Evolutionary conservation across 2,329 filamentous ascomycete genomes (phyloP).

Genomic region (Fusarium aywerte): DNA sequence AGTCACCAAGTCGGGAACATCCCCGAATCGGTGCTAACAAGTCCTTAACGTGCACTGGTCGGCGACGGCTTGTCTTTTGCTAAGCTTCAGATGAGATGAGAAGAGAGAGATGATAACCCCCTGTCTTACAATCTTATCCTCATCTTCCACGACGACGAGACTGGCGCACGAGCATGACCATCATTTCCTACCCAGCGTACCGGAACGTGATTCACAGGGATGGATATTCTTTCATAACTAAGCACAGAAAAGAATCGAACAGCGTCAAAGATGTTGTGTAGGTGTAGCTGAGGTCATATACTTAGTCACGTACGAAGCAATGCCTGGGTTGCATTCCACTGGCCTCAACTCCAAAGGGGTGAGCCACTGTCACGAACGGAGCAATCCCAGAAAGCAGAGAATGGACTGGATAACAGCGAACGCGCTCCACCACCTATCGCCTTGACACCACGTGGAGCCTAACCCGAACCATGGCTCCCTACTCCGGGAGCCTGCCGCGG

Average conservation of each 20-base stretch:
- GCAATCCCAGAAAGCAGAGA: conserved; percentile 8
- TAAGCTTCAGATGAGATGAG: conserved; percentile 23
- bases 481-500: conserved; percentile 46
- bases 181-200: not conserved
- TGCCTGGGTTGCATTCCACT: conserved; percentile 20
- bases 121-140: conserved; percentile 21
- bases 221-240: not conserved
- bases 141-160: conserved; percentile 16
- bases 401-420: conserved; percentile 5
- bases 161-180: conserved; percentile 2
- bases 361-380: no score
- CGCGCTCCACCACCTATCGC: conserved; percentile 41
- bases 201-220: not conserved
- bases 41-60: not conserved
- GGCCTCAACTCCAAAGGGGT: no score
- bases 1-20: not conserved
- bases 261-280: conserved; percentile 5
- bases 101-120: not conserved
- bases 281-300: not conserved
- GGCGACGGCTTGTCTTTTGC: not conserved
- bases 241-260: not conserved
- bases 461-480: conserved; percentile 42
- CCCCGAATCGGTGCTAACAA: conserved; percentile 8
- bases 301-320: not conserved
- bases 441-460: conserved; percentile 47